Evolutionary conservation across 2,329 filamentous ascomycete species (phyloP).

Genomic region (Penicillium sp.): DNA sequence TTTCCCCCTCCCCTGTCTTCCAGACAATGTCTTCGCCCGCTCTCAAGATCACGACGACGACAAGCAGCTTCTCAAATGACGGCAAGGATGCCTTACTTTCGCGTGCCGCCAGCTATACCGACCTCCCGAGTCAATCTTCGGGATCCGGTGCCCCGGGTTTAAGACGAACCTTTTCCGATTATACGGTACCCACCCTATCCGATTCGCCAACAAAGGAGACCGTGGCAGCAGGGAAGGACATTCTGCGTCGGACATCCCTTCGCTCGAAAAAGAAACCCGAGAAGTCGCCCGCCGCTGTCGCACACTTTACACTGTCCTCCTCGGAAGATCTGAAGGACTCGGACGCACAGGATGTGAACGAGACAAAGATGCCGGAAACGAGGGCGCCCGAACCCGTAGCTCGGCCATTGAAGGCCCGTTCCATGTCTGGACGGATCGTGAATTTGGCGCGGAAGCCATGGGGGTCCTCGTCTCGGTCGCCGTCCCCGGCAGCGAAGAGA

Average conservation of each 20-base stretch:
- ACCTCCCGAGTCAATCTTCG: constrained; percentile 48
- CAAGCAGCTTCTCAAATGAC: constrained; percentile 24
- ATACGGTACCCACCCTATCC: constrained; percentile 45
- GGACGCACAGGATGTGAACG: constrained; percentile 19
- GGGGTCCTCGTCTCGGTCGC: constrained; percentile 49
- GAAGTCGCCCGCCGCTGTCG: constrained; percentile 30
- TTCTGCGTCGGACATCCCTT: constrained; percentile 44
- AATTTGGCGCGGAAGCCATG: constrained; percentile 55
- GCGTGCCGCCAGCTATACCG: constrained; percentile 61
- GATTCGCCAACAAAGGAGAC: constrained; percentile 41
- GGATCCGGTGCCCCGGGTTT: constrained; percentile 40
- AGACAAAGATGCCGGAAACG: constrained; percentile 28
- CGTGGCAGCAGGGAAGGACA: constrained; percentile 43
- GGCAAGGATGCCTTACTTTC: constrained; percentile 41
- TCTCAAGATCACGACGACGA: constrained; percentile 15
- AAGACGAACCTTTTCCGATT: constrained; percentile 54
- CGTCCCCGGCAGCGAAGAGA: constrained; percentile 45
- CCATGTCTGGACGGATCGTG: constrained; percentile 53
- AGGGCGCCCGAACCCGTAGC: constrained; percentile 33
- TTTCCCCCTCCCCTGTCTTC: constrained; percentile 1
- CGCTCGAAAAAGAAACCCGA: constrained; percentile 35
- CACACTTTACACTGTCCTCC: constrained; percentile 40
- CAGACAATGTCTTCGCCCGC: constrained; percentile 38
- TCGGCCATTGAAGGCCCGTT: constrained; percentile 46
- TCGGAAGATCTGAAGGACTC: constrained; percentile 38